Conservation (phyloP, 108 stramenopile species). For the Discostella stelligeroides region DNA sequence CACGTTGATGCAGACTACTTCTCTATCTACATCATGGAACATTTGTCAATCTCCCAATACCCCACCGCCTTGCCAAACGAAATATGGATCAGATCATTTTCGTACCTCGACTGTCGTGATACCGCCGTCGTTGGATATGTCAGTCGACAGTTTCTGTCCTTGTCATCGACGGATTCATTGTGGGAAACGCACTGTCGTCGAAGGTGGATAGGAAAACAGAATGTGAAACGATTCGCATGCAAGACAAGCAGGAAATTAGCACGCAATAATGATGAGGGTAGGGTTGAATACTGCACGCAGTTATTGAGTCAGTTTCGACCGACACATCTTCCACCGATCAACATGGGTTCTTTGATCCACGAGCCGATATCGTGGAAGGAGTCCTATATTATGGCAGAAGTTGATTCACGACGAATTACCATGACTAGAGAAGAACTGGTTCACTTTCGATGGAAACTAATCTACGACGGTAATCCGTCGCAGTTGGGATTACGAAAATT, state of each 20-base stretch:
- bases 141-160: slow-evolving; percentile 13
- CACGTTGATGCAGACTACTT: no score
- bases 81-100: slow-evolving; percentile 31
- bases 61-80: slow-evolving; percentile 27
- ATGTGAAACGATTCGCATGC: slow-evolving; percentile 17
- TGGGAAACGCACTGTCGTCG: slow-evolving; percentile 27
- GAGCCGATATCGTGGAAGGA: slow-evolving; percentile 42
- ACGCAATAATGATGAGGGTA: no score
- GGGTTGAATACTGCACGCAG: slow-evolving; percentile 10
- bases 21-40: no score
- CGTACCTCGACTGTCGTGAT: slow-evolving; percentile 24
- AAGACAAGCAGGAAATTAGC: no score
- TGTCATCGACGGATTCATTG: slow-evolving; percentile 33
- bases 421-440: slow-evolving; percentile 27
- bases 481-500: slow-evolving; percentile 38
- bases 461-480: slow-evolving; percentile 37
- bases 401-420: slow-evolving; percentile 21
- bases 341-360: slow-evolving; percentile 22
- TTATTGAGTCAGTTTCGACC: slow-evolving; percentile 10
- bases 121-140: slow-evolving; percentile 19
- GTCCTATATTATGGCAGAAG: slow-evolving; percentile 38
- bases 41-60: background rate
- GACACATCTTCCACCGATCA: slow-evolving; percentile 13
- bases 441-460: slow-evolving; percentile 25
- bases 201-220: slow-evolving; percentile 36